Base-by-base conservation (phyloP, 2,329 filamentous ascomycete genomes). In the Trichoderma sp. region DNA sequence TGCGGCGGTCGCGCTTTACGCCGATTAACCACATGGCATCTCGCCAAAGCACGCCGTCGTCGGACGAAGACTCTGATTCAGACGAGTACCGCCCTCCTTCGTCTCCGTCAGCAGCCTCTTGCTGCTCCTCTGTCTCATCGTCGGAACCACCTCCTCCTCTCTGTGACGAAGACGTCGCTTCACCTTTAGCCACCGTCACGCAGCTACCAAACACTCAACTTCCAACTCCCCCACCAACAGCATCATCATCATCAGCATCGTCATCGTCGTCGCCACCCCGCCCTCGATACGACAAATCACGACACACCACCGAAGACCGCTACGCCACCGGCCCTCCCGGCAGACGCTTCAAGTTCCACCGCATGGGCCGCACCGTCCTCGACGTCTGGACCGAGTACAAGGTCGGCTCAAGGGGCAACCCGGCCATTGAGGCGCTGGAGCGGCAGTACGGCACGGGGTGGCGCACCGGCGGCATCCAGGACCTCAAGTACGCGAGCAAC, bases 401-500 rank as follows among this genome's bases (percentile, higher is more conserved):
- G 14, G 34, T 60, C 5, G 75, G 75, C 6, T 63, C 69, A 0
- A 43, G 71, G 55, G 73, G 72, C 1, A 75, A 76, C 26, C 71
- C 65, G 0, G 30, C 75, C 0, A 74, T 77, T 3, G 73, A 73
- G 24, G 34, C 43, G 4, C 72, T 77, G 0, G 75, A 77, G 46
- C 28, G 51, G 2, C 34, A 46, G 6, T 72, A 74, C 39, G 74
- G 71, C 4, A 75, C 74, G 0, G 58, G 60, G 0, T 76, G 75
- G 75, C 69, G 75, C 1, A 43, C 66, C 13, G 75, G 75, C 0
- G 64, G 51, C 0, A 14, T 71, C 0, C 68, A 66, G 16, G 74
- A 75, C 16, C 51, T 71, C 0, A 77, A 75, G 54, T 76, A 75
- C 24, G 74, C 69, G 7, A 74, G 74, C 6, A 77, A 76, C 4